Conservation (phyloP, 176 grass and related monocot genomes). For the Chloris gayana region DNA sequence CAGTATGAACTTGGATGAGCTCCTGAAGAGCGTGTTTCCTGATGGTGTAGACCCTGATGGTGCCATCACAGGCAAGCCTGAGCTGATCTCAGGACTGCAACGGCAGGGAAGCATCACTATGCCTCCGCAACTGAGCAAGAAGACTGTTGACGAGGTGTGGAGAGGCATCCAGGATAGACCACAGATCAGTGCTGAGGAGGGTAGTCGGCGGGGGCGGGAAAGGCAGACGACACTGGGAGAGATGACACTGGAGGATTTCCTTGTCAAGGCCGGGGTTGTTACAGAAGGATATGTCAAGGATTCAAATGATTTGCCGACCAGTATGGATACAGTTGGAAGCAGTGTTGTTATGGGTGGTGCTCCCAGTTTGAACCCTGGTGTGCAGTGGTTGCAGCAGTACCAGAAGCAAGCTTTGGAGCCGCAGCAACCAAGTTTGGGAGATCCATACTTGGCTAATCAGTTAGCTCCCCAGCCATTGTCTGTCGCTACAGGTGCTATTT, state of each 20-base stretch:
- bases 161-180: conserved; percentile 61
- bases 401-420: conserved; percentile 43
- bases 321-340: conserved; percentile 36
- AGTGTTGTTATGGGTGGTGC: conserved; percentile 20
- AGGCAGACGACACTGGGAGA: conserved; percentile 79
- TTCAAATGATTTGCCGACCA: conserved; percentile 24
- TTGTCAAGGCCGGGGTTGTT: conserved; percentile 78
- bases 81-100: conserved; percentile 37
- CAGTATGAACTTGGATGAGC: conserved; percentile 97
- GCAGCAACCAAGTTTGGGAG: conserved; percentile 34
- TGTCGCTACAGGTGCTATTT: conserved; percentile 33
- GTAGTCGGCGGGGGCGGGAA: conserved; percentile 24
- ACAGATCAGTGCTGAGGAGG: conserved; percentile 19
- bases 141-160: conserved; percentile 94
- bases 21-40: conserved; percentile 78
- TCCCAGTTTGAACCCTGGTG: conserved; percentile 35
- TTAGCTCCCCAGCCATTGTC: conserved; percentile 41
- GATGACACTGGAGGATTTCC: conserved; percentile 91
- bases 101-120: conserved; percentile 83
- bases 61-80: neutral
- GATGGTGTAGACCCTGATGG: conserved; percentile 41
- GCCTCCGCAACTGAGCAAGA: conserved; percentile 79
- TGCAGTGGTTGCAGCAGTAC: conserved; percentile 50
- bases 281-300: conserved; percentile 54
- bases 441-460: conserved; percentile 45